These are phyloP conservation scores for grape (Vitis vinifera) DNA, from an alignment of 164 flowering plant species.

Conservation along the genomic window ASM3070453v1 NC_081809.1:4047501-4048000, in stretches of 20 bases:
- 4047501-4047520: too few relatives aligned
- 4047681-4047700: neutral
- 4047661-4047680: constrained; percentile 17
- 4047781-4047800: too few relatives aligned
- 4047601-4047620: too few relatives aligned
- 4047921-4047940: neutral
- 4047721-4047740: constrained; percentile 13
- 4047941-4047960: too few relatives aligned
- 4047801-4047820: neutral
- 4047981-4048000: too few relatives aligned
- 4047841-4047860: constrained; percentile 9
- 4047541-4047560: too few relatives aligned
- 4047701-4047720: neutral
- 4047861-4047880: constrained; percentile 14
- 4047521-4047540: too few relatives aligned
- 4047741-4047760: neutral
- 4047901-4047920: constrained; percentile 3
- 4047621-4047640: too few relatives aligned
- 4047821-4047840: neutral
- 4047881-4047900: constrained; percentile 27
- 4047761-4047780: too few relatives aligned
- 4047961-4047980: too few relatives aligned
- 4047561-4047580: too few relatives aligned
- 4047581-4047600: too few relatives aligned
- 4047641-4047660: constrained; percentile 5